Conservation (phyloP, 495 filamentous ascomycete species). For the Lasiosphaeria miniovina region DNA sequence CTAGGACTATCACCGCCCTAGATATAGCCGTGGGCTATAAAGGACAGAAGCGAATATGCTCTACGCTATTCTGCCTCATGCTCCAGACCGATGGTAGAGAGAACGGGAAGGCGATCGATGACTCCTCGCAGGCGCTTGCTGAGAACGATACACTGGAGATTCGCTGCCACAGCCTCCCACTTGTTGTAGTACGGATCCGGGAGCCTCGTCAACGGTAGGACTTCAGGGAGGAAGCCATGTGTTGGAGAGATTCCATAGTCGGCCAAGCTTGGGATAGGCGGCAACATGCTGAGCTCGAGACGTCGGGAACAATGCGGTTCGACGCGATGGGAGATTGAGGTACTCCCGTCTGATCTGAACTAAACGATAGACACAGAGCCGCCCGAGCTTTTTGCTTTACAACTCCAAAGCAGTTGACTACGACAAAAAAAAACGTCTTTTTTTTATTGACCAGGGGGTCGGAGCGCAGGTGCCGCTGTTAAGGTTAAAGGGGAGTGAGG, state of each 20-base stretch:
- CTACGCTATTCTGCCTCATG: slow-evolving; percentile 86
- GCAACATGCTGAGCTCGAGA: slow-evolving; percentile 76
- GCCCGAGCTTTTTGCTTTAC: too few relatives aligned
- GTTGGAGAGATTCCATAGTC: slow-evolving; percentile 87
- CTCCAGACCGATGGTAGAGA: slow-evolving; percentile 75
- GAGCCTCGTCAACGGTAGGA: slow-evolving; percentile 71
- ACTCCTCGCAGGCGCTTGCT: slow-evolving; percentile 74
- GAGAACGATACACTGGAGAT: slow-evolving; percentile 80
- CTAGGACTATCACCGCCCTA: slow-evolving; percentile 86
- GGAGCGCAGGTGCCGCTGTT: too few relatives aligned
- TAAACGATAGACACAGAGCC: too few relatives aligned
- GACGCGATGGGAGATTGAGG: too few relatives aligned
- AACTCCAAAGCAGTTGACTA: too few relatives aligned
- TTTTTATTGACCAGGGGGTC: too few relatives aligned
- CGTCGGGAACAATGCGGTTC: background rate
- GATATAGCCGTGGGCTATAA: slow-evolving; percentile 89
- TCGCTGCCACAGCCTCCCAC: slow-evolving; percentile 82
- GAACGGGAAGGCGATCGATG: slow-evolving; percentile 73
- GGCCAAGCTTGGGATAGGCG: slow-evolving; percentile 70
- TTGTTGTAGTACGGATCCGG: slow-evolving; percentile 87
- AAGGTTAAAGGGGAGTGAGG: background rate
- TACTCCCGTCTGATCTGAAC: too few relatives aligned
- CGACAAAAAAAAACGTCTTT: too few relatives aligned
- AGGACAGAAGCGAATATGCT: slow-evolving; percentile 82
- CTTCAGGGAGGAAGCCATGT: slow-evolving; percentile 83